Evolutionary conservation across 805 yeast genomes (phyloP).

Genomic region (Pichia exigua): DNA sequence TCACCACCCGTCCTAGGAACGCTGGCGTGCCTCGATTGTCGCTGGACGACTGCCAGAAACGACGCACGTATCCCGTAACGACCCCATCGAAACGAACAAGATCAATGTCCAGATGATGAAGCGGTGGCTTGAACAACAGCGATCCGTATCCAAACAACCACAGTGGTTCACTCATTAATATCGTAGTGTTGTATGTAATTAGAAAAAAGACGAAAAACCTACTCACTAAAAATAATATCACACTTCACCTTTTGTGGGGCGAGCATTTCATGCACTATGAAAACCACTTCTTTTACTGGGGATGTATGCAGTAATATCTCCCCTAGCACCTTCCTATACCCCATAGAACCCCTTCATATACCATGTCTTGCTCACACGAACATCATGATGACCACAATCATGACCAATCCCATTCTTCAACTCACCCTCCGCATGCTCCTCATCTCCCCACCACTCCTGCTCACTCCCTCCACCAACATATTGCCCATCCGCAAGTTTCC

Average conservation of each 20-base stretch:
- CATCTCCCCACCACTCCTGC: neutral
- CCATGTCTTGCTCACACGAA: neutral
- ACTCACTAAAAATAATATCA: too few species aligned
- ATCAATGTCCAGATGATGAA: conserved; percentile 1
- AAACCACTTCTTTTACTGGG: too few species aligned
- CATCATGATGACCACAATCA: neutral
- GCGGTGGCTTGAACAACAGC: conserved; percentile 2
- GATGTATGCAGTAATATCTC: too few species aligned
- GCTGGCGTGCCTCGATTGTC: neutral
- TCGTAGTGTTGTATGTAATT: neutral
- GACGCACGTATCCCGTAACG: neutral
- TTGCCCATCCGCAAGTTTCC: neutral
- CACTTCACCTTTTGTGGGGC: too few species aligned
- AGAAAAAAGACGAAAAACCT: too few species aligned
- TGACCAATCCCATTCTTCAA: neutral
- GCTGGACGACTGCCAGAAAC: neutral
- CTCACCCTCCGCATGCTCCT: neutral
- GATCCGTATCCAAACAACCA: conserved; percentile 7
- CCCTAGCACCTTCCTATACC: neutral
- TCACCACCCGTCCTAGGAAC: neutral
- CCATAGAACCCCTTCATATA: neutral
- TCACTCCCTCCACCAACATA: neutral
- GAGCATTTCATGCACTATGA: too few species aligned
- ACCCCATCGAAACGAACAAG: neutral
- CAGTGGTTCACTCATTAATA: neutral